A percentile compares a stretch with the other conserved stretches of the same genome.
Evolutionary conservation across 176 grass and related monocot genomes (phyloP).

Genomic region (Ensete glaucum): DNA sequence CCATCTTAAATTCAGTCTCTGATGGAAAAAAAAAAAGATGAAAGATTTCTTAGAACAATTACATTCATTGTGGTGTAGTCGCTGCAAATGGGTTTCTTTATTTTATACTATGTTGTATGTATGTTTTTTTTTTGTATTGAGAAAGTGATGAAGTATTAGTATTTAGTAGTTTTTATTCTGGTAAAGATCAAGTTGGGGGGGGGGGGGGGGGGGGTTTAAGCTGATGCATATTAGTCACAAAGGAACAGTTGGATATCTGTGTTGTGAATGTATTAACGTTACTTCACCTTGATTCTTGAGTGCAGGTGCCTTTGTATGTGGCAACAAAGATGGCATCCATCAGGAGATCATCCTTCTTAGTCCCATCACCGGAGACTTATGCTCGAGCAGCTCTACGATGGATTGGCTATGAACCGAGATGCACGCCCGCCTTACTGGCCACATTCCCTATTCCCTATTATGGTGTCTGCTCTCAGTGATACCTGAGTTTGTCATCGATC

Average conservation of each 20-base stretch:
- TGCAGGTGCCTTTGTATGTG: slow-evolving; percentile 72
- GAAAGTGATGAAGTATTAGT: too few species aligned
- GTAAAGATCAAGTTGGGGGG: too few species aligned
- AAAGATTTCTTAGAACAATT: too few species aligned
- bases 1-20: too few species aligned
- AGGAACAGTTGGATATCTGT: too few species aligned
- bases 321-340: slow-evolving; percentile 92
- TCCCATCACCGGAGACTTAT: slow-evolving; percentile 71
- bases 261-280: too few species aligned
- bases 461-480: slow-evolving; percentile 65
- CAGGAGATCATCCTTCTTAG: slow-evolving; percentile 60
- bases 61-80: too few species aligned
- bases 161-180: too few species aligned
- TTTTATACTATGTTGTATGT: too few species aligned
- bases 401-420: slow-evolving; percentile 73
- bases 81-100: too few species aligned
- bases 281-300: slow-evolving; percentile 1
- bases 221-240: neutral
- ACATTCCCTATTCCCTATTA: slow-evolving; percentile 61
- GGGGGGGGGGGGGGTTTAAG: neutral
- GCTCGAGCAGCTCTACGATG: slow-evolving; percentile 50
- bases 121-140: too few species aligned
- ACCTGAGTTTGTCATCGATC: slow-evolving; percentile 48
- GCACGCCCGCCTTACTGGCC: slow-evolving; percentile 82
- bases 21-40: too few species aligned